Conservation (phyloP, 306 rosid genomes). For the Inga oerstediana region DNA sequence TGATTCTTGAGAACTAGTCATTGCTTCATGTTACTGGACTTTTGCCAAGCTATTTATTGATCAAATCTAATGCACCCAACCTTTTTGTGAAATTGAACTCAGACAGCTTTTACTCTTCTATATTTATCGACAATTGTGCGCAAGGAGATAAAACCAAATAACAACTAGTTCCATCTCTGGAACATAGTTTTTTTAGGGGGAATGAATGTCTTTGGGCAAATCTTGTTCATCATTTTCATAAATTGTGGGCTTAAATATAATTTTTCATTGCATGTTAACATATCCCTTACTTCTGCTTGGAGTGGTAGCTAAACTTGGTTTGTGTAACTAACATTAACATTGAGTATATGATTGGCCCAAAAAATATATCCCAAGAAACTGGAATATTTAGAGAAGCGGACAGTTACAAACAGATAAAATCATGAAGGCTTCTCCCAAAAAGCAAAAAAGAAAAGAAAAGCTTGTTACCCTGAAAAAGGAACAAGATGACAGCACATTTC, state of each 20-base stretch:
- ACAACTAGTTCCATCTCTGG: background rate
- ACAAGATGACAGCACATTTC: slow-evolving; percentile 29
- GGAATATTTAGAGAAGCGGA: slow-evolving; percentile 19
- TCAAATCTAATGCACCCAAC: background rate
- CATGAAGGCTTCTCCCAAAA: background rate
- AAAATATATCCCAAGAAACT: background rate
- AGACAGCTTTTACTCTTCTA: background rate
- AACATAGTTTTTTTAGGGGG: background rate
- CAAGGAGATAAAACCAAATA: background rate
- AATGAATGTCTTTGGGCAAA: background rate
- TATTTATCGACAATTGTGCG: background rate
- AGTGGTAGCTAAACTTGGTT: background rate
- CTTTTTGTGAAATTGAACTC: background rate
- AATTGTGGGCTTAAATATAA: background rate
- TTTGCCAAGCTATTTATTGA: background rate
- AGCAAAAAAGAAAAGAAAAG: background rate
- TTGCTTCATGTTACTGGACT: background rate
- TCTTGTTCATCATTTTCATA: background rate
- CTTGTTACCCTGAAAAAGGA: slow-evolving; percentile 19
- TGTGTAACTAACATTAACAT: background rate
- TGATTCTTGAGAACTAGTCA: background rate
- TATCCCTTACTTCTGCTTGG: background rate
- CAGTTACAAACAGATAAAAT: slow-evolving; percentile 29
- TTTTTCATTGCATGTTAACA: background rate
- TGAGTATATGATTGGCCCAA: background rate